Conservation (phyloP, 495 filamentous ascomycete species). For the Talaromyces ruber region DNA sequence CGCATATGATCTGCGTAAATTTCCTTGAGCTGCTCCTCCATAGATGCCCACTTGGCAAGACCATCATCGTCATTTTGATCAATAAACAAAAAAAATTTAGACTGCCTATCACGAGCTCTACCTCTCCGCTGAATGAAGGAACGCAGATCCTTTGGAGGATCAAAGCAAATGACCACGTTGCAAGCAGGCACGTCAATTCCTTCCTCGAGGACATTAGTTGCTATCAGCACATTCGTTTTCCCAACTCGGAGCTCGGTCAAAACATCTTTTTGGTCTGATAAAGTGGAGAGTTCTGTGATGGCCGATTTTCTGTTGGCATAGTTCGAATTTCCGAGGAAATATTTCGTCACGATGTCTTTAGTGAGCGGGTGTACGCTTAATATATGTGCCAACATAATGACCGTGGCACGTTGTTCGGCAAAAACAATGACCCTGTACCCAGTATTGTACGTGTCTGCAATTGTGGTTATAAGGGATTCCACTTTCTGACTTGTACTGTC, state of each 20-base stretch:
- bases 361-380: slow-evolving; percentile 53
- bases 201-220: slow-evolving; percentile 84
- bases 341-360: slow-evolving; percentile 39
- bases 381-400: slow-evolving; percentile 57
- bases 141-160: slow-evolving; percentile 66
- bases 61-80: slow-evolving; percentile 26
- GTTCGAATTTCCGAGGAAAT: slow-evolving; percentile 65
- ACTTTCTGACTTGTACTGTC: slow-evolving; percentile 44
- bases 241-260: slow-evolving; percentile 64
- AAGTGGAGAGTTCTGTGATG: slow-evolving; percentile 53
- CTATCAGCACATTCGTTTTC: slow-evolving; percentile 66
- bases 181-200: slow-evolving; percentile 85
- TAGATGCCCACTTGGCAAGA: slow-evolving; percentile 43
- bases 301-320: slow-evolving; percentile 34
- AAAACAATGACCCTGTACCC: slow-evolving; percentile 70
- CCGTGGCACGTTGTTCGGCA: slow-evolving; percentile 62
- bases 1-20: slow-evolving; percentile 66
- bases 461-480: slow-evolving; percentile 41
- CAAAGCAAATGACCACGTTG: slow-evolving; percentile 80
- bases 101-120: slow-evolving; percentile 63
- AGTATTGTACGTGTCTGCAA: slow-evolving; percentile 32
- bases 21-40: slow-evolving; percentile 67
- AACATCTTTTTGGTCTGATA: slow-evolving; percentile 45
- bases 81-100: slow-evolving; percentile 62
- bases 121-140: slow-evolving; percentile 87